Evolutionary conservation across 768 basidiomycete genomes (phyloP).

Genomic region (Boletus rufocinnamomeus): DNA sequence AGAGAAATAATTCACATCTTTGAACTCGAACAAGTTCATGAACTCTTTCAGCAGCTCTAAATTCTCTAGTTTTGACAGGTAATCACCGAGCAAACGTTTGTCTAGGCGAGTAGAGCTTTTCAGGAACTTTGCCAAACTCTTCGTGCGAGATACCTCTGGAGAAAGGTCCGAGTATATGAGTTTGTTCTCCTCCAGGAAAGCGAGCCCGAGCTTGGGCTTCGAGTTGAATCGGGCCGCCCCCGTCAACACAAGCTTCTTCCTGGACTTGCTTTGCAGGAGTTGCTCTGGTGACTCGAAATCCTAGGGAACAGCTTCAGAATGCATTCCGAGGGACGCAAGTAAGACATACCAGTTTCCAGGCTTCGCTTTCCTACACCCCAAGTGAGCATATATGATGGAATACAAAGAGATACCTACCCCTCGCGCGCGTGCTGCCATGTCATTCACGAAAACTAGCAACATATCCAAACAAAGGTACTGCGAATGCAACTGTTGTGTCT

Average conservation of each 20-base stretch:
- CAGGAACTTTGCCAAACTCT: conserved; percentile 81
- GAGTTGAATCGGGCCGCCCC: conserved; percentile 88
- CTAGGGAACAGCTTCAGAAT: conserved; percentile 37
- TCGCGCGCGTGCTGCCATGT: conserved; percentile 74
- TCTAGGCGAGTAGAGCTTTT: conserved; percentile 84
- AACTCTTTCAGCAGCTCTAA: conserved; percentile 83
- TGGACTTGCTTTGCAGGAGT: conserved; percentile 70
- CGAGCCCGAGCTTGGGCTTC: conserved; percentile 88
- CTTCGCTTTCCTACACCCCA: conserved; percentile 40
- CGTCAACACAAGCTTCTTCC: conserved; percentile 81
- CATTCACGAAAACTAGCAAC: conserved; percentile 81
- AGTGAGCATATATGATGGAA: conserved; percentile 16
- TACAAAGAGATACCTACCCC: conserved; percentile 37
- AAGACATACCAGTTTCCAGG: conserved; percentile 65
- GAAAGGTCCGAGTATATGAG: conserved; percentile 75
- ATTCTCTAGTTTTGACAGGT: conserved; percentile 86
- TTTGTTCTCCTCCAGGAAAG: conserved; percentile 92
- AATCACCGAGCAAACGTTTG: conserved; percentile 93
- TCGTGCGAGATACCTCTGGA: conserved; percentile 53
- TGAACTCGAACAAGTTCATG: conserved; percentile 87
- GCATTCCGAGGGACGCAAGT: not conserved
- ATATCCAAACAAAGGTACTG: conserved; percentile 90
- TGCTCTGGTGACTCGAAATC: conserved; percentile 55
- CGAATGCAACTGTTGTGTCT: conserved; percentile 69
- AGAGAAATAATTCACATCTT: conserved; percentile 56